A percentile compares a stretch with the other conserved stretches of the same genome.
These are phyloP conservation scores for Hylodesmum podocarpum DNA, from an alignment of 306 rosid species.

Conservation along the genomic window DNA sequence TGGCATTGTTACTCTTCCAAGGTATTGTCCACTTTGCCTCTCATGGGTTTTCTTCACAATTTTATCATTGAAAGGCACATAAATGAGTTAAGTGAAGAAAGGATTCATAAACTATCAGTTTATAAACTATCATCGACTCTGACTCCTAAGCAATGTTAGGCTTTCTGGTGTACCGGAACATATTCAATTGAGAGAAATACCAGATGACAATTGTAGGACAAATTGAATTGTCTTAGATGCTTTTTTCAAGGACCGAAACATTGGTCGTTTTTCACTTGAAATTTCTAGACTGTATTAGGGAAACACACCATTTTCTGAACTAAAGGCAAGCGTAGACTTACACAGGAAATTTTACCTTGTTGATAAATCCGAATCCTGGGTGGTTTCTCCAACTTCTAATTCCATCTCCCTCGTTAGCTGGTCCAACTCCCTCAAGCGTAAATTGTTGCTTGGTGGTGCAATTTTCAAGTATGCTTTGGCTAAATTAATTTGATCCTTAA, in stretches of 20 bases:
- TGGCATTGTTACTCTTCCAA: too few relatives aligned
- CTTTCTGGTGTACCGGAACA: too few relatives aligned
- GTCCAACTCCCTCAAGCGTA: constrained; percentile 32
- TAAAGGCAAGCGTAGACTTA: constrained; percentile 12
- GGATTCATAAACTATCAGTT: too few relatives aligned
- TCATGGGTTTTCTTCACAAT: too few relatives aligned
- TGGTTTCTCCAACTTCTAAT: constrained; percentile 15
- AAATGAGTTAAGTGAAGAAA: too few relatives aligned
- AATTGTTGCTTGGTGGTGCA: constrained; percentile 30
- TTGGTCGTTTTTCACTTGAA: background rate
- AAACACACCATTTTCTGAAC: background rate
- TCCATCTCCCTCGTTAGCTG: constrained; percentile 25
- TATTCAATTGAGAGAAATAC: background rate
- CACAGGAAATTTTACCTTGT: constrained; percentile 25
- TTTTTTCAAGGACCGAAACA: background rate
- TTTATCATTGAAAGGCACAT: too few relatives aligned
- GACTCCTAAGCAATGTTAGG: too few relatives aligned
- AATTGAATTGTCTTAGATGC: background rate
- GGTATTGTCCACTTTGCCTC: too few relatives aligned
- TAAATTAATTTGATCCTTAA: constrained; percentile 27
- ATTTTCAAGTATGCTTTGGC: constrained; percentile 37
- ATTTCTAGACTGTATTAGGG: background rate
- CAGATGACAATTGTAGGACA: background rate
- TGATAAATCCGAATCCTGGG: constrained; percentile 28
- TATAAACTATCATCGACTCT: too few relatives aligned